Evolutionary conservation across 2,329 filamentous ascomycete species (phyloP).

Genomic region (Microdochium nivale): DNA sequence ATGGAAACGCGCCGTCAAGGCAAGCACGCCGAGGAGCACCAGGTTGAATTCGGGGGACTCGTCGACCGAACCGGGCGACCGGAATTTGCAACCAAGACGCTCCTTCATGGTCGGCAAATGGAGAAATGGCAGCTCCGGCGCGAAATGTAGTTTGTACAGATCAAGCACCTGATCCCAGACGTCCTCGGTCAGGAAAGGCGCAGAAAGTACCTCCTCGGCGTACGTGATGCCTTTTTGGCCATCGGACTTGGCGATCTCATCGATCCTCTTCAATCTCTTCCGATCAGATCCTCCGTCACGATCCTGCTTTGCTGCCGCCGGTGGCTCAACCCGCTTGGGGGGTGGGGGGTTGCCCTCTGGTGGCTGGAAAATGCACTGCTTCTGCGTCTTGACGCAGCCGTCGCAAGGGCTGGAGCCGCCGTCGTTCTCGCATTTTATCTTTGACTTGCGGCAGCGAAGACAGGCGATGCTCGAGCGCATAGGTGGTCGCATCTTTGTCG

Average conservation of each 20-base stretch:
- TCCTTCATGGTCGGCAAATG: conserved; percentile 56
- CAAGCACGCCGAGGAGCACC: conserved; percentile 57
- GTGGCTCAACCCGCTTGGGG: conserved; percentile 32
- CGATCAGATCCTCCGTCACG: conserved; percentile 36
- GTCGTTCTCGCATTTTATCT: conserved; percentile 80
- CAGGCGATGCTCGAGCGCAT: conserved; percentile 79
- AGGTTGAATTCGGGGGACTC: conserved; percentile 41
- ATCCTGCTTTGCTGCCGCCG: conserved; percentile 25
- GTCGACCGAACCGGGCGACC: conserved; percentile 22
- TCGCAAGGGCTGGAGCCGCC: conserved; percentile 65
- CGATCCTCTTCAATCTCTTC: conserved; percentile 36
- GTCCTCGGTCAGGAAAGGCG: conserved; percentile 51
- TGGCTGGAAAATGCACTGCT: conserved; percentile 58
- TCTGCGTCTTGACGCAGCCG: conserved; percentile 61
- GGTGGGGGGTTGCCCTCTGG: conserved; percentile 39
- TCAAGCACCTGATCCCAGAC: conserved; percentile 63
- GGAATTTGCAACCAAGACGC: conserved; percentile 33
- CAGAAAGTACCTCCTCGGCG: conserved; percentile 52
- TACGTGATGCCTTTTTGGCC: conserved; percentile 24
- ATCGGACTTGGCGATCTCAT: conserved; percentile 31
- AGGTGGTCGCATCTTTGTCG: conserved; percentile 34
- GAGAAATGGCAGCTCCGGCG: conserved; percentile 63
- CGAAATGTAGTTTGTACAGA: conserved; percentile 63
- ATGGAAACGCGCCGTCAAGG: conserved; percentile 63
- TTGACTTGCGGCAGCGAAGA: conserved; percentile 62